A percentile compares a stretch with the other conserved stretches of the same genome.
These are phyloP conservation scores for Verbena officinalis DNA, from an alignment of 257 asterid species.

Conservation along the genomic window DNA sequence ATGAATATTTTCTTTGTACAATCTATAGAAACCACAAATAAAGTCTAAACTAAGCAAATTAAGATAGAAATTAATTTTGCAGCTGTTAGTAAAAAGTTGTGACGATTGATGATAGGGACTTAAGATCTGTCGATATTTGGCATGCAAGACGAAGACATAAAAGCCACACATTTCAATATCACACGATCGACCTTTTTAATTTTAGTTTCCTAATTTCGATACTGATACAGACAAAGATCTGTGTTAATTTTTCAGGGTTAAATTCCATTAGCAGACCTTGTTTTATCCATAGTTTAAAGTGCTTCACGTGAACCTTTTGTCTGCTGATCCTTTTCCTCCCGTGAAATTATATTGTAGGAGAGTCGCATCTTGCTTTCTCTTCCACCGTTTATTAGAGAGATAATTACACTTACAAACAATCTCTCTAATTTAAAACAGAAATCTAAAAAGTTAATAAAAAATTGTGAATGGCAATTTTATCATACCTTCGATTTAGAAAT, in stretches of 20 bases:
- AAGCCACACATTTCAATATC: conserved; percentile 15
- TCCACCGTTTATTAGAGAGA: too few relatives aligned
- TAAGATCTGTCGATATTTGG: not conserved
- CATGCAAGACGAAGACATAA: not conserved
- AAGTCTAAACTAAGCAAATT: not conserved
- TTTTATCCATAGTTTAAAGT: conserved; percentile 11
- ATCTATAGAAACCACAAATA: too few relatives aligned
- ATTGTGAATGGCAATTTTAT: too few relatives aligned
- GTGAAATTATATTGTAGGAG: not conserved
- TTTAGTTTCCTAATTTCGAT: not conserved
- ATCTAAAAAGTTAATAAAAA: too few relatives aligned
- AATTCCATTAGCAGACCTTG: not conserved
- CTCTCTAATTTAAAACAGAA: too few relatives aligned
- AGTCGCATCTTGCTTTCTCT: conserved; percentile 1
- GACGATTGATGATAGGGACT: conserved; percentile 23
- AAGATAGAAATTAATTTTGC: not conserved
- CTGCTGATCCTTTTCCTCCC: conserved; percentile 25
- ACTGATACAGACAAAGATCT: conserved; percentile 20
- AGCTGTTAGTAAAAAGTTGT: conserved; percentile 1
- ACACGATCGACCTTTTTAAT: too few relatives aligned
- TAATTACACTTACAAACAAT: too few relatives aligned
- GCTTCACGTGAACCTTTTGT: conserved; percentile 28
- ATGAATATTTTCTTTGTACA: too few relatives aligned
- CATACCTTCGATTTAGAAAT: too few relatives aligned
- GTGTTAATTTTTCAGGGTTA: conserved; percentile 6